Percentiles rank a stretch among this genome's conserved stretches.
These are phyloP conservation scores for Zasmidium citrigriseum DNA, from an alignment of 2,329 filamentous ascomycete species.

Conservation along the genomic window DNA sequence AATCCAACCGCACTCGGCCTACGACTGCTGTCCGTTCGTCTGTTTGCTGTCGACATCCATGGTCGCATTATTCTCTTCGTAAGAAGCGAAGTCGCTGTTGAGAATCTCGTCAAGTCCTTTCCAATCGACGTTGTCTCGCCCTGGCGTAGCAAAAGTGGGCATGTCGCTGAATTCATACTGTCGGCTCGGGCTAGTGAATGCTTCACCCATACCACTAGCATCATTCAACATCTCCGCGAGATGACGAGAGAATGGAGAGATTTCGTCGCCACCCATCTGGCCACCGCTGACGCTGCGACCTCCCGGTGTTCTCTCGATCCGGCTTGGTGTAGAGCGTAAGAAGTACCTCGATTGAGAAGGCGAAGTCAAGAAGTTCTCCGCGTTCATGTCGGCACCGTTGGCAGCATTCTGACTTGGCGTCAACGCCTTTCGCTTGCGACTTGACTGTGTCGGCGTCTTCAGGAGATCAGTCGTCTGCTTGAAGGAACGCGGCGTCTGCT, in stretches of 20 bases:
- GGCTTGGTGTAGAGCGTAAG: constrained; percentile 41
- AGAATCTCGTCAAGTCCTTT: constrained; percentile 31
- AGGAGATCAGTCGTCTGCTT: constrained; percentile 38
- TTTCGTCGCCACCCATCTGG: constrained; percentile 25
- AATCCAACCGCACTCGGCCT: background rate
- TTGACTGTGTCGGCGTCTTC: constrained; percentile 48
- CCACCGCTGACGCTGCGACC: constrained; percentile 28
- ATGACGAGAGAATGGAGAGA: constrained; percentile 63
- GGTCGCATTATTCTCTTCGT: constrained; percentile 22
- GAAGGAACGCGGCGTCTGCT: constrained; percentile 52
- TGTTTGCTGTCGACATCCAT: constrained; percentile 10
- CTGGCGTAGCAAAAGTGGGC: constrained; percentile 34
- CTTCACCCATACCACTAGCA: constrained; percentile 22
- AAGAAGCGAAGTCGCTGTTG: constrained; percentile 33
- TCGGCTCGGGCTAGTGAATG: constrained; percentile 31
- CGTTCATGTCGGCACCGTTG: constrained; percentile 21
- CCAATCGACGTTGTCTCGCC: constrained; percentile 29
- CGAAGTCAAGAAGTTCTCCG: constrained; percentile 39
- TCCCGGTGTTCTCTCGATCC: constrained; percentile 34
- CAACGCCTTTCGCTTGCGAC: constrained; percentile 34
- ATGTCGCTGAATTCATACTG: constrained; percentile 36
- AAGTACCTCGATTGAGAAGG: constrained; percentile 38
- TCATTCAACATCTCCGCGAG: constrained; percentile 66
- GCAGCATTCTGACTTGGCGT: constrained; percentile 32
- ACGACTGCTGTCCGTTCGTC: constrained; percentile 3